Conservation (phyloP, 257 asterid genomes). For the Euphrasia confusa region DNA sequence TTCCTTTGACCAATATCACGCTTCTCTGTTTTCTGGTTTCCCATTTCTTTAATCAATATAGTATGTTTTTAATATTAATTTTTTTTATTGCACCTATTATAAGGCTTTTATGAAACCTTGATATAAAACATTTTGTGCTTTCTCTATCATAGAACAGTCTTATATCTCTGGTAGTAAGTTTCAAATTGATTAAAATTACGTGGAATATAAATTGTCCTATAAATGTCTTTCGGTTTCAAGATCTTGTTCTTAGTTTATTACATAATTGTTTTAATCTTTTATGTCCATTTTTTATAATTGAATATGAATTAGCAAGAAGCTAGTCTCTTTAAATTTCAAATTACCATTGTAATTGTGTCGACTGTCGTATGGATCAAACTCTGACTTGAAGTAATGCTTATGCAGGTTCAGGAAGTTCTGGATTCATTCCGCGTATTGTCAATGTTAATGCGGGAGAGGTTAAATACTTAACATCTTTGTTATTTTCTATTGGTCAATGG, state of each 20-base stretch:
- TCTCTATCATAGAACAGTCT: too few relatives aligned
- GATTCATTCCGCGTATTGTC: slow-evolving; percentile 42
- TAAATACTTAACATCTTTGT: neutral
- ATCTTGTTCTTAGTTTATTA: slow-evolving; percentile 1
- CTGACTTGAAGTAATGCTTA: slow-evolving; percentile 23
- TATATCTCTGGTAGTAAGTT: neutral
- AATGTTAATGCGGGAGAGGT: slow-evolving; percentile 52
- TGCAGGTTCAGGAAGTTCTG: slow-evolving; percentile 49
- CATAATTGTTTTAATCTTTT: neutral
- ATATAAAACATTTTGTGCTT: neutral
- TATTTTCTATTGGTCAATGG: slow-evolving; percentile 8
- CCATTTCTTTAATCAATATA: too few relatives aligned
- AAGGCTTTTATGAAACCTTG: too few relatives aligned
- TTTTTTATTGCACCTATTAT: too few relatives aligned
- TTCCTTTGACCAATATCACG: neutral
- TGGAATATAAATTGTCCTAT: neutral
- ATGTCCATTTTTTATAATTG: neutral
- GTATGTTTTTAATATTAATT: too few relatives aligned
- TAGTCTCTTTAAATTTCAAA: neutral
- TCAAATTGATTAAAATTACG: neutral
- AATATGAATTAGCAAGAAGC: slow-evolving; percentile 3
- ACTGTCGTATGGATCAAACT: neutral
- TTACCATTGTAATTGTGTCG: neutral
- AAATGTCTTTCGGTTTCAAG: neutral
- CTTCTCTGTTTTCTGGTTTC: too few relatives aligned